A percentile compares a stretch with the other conserved stretches of the same genome.
phyloP scores from a whole-genome alignment of 1,284 basidiomycete species.

The Fomes fomentarius region DNA sequence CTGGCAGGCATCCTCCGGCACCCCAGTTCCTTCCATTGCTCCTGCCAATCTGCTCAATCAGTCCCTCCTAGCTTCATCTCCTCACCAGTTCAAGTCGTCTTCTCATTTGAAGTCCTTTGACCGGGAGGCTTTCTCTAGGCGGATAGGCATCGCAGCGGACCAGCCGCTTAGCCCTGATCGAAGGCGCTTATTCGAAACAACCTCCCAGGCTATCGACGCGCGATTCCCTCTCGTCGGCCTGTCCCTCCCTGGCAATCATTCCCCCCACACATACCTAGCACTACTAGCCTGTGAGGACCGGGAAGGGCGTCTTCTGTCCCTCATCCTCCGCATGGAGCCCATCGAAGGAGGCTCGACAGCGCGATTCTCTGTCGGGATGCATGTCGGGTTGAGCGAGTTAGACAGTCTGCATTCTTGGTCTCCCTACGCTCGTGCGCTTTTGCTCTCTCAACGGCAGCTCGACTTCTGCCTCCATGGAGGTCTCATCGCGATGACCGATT shows the following conservation, averaged over 20 bases:
- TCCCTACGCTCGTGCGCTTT: constrained; percentile 5
- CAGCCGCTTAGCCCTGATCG: no score
- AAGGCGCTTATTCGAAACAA: constrained; percentile 6
- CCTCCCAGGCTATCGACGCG: constrained; percentile 17
- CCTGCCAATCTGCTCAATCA: no score
- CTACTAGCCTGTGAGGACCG: constrained; percentile 14
- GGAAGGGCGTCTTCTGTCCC: not conserved
- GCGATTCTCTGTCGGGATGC: constrained; percentile 9
- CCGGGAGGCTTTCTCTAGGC: constrained; percentile 1
- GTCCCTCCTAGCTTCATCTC: constrained; percentile 6
- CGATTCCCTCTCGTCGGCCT: constrained; percentile 10
- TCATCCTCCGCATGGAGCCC: constrained; percentile 13
- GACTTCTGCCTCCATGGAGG: not conserved
- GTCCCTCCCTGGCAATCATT: no score
- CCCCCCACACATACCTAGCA: constrained; percentile 11
- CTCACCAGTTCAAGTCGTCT: constrained; percentile 8
- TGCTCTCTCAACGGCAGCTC: not conserved
- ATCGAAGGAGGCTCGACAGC: not conserved
- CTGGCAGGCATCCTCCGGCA: no score
- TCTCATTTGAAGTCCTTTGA: constrained; percentile 1
- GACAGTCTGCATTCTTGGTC: not conserved
- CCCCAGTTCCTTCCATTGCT: no score
- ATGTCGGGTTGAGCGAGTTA: constrained; percentile 6
- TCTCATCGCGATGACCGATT: constrained; percentile 7
- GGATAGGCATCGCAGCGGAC: not conserved